Evolutionary conservation across 345 rosid species (phyloP), one percentile per base, ranked within the genome.

Genomic region (Erodium maritimum): DNA sequence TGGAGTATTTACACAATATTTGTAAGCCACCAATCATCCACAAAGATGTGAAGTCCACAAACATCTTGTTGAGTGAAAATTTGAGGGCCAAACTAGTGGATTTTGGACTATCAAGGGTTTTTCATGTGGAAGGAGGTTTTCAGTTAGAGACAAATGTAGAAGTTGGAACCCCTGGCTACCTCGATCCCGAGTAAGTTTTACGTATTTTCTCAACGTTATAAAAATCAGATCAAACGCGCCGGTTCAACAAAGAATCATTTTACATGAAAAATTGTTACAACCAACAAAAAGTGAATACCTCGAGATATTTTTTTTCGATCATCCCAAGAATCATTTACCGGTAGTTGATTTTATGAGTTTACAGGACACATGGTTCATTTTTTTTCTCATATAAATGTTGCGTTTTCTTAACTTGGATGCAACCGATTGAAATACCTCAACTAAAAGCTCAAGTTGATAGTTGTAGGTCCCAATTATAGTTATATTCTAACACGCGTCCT

Each of bases 71-170:
- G 37, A 70, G 72, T 57, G 76, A 80, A 22, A 65, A 72, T 56
- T 65, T 77, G 74, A 72, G 70, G 33, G 85, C 85, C 34, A 75
- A 75, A 48, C 68, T 80, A 20, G 77, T 79, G 19, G 85, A 80
- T 71, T 80, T 77, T 4, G 85, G 85, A 19, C 60, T 77, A 33
- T 80, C 80, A 13, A 74, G 69, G 52, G 69, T 68, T 52, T 75
- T 74, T 60, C 70, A 63, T 57, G 64, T 37, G 17, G 76, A 75
- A 59, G 60, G 63, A 18, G 79, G 68, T 17, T 56, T 72, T 25
- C 63, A 72, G n/a, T n/a, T n/a, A 60, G 73, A 70, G 54, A 65
- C 79, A 5, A 73, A 71, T 6, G 64, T 63, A 65, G 76, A 72
- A 48, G 68, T 68, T 22, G 80, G 85, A 52, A 79, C 81, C 0